Evolutionary conservation across 1,284 basidiomycete genomes (phyloP).

Genomic region (Ceratobasidium sp.): DNA sequence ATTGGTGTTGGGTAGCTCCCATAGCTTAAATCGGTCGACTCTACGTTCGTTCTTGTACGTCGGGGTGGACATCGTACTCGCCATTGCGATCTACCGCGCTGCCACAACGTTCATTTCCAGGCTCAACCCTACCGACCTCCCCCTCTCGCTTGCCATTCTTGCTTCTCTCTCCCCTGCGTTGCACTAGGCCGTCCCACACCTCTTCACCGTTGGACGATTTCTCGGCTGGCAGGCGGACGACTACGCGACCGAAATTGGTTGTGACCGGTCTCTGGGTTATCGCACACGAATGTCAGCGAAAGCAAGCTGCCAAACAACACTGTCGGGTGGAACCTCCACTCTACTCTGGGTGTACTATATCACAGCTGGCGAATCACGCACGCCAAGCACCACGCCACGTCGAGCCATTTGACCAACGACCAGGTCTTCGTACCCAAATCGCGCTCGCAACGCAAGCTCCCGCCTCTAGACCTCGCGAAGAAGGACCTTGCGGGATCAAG

Average conservation of each 20-base stretch:
- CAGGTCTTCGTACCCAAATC: slow-evolving; percentile 97
- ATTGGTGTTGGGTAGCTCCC: slow-evolving; percentile 67
- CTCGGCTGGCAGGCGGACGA: slow-evolving; percentile 87
- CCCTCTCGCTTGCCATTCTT: slow-evolving; percentile 63
- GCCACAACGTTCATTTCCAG: slow-evolving; percentile 28
- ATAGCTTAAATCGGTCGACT: slow-evolving; percentile 94
- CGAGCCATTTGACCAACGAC: slow-evolving; percentile 94
- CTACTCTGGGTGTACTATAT: slow-evolving; percentile 94
- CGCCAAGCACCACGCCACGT: slow-evolving; percentile 96
- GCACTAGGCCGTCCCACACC: slow-evolving; percentile 74
- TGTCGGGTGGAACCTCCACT: slow-evolving; percentile 96
- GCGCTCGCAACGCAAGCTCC: slow-evolving; percentile 77
- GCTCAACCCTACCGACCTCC: slow-evolving; percentile 48
- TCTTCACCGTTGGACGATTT: slow-evolving; percentile 75
- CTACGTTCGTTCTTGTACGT: slow-evolving; percentile 87
- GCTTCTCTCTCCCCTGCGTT: slow-evolving; percentile 78
- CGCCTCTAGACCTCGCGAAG: slow-evolving; percentile 72
- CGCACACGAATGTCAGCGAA: slow-evolving; percentile 93
- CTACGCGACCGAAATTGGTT: slow-evolving; percentile 87
- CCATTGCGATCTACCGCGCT: slow-evolving; percentile 16
- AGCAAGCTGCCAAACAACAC: slow-evolving; percentile 94
- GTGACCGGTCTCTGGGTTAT: slow-evolving; percentile 96
- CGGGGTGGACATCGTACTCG: slow-evolving; percentile 53
- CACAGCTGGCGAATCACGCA: slow-evolving; percentile 99
- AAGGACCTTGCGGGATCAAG: slow-evolving; percentile 79